A percentile compares a stretch with the other conserved stretches of the same genome.
Evolutionary conservation across 148 eudicot genomes (phyloP).

Genomic region (Vaccinium corymbosum): DNA sequence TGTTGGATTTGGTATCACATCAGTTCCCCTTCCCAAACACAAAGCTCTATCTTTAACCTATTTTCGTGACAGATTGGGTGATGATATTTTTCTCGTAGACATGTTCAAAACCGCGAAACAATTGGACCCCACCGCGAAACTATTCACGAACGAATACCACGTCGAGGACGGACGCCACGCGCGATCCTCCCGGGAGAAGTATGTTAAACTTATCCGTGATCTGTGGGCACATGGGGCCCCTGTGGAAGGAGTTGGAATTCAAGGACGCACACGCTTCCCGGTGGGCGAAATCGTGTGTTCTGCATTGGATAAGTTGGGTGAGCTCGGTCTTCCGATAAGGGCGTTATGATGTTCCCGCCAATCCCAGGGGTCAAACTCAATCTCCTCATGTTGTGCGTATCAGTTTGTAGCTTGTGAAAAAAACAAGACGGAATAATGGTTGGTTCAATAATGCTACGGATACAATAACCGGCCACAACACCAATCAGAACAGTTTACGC

Average conservation of each 20-base stretch:
- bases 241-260: constrained; percentile 88
- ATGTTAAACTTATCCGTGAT: constrained; percentile 59
- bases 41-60: constrained; percentile 20
- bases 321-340: constrained; percentile 59
- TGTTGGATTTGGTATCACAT: too few species aligned
- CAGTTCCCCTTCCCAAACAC: neutral
- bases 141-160: constrained; percentile 88
- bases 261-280: constrained; percentile 73
- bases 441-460: too few species aligned
- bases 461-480: too few species aligned
- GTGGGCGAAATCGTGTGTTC: constrained; percentile 69
- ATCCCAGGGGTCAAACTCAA: too few species aligned
- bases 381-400: too few species aligned
- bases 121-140: constrained; percentile 55
- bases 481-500: too few species aligned
- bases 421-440: too few species aligned
- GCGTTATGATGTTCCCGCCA: too few species aligned
- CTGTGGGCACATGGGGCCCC: constrained; percentile 79
- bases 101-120: constrained; percentile 79
- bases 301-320: constrained; percentile 68
- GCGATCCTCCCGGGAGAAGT: constrained; percentile 64
- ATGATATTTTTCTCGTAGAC: constrained; percentile 45
- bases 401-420: too few species aligned
- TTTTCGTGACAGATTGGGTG: constrained; percentile 66
- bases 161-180: constrained; percentile 72